Conservation (phyloP, 352 stramenopile species). For the Pythium vanterpoolii region DNA sequence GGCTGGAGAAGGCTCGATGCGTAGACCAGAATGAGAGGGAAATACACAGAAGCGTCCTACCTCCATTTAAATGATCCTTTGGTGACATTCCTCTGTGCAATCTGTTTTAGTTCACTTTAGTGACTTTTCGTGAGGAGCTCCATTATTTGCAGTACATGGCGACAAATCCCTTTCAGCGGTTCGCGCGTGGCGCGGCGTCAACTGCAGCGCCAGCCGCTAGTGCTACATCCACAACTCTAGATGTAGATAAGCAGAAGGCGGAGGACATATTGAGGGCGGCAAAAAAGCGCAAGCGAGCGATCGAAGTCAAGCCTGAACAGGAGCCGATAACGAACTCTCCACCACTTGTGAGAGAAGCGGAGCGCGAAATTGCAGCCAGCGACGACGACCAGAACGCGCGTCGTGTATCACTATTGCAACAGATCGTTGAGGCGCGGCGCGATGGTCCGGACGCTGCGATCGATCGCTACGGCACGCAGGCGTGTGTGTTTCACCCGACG, state of each 20-base stretch:
- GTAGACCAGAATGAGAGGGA: neutral
- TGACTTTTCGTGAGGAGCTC: constrained; percentile 12
- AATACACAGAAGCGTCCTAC: neutral
- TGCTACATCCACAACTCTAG: neutral
- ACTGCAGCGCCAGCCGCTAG: neutral
- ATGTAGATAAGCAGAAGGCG: neutral
- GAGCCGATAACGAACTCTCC: neutral
- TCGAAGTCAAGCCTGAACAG: constrained; percentile 3
- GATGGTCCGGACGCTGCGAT: constrained; percentile 44
- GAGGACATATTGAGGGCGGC: neutral
- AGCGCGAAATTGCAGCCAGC: neutral
- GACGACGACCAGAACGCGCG: constrained; percentile 5
- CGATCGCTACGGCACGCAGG: constrained; percentile 66
- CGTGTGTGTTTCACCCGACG: constrained; percentile 34
- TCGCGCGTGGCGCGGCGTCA: constrained; percentile 38
- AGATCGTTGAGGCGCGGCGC: constrained; percentile 32
- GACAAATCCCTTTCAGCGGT: constrained; percentile 63
- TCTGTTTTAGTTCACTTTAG: neutral
- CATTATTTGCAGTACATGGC: neutral
- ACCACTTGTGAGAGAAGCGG: neutral
- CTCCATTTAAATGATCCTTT: neutral
- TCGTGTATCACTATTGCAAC: constrained; percentile 35
- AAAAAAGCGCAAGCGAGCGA: constrained; percentile 12
- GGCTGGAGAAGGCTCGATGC: neutral
- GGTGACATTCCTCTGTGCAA: neutral